Evolutionary conservation across 345 rosid species (phyloP), one percentile per base, ranked within the genome.

Genomic region (Euphorbia peplus): DNA sequence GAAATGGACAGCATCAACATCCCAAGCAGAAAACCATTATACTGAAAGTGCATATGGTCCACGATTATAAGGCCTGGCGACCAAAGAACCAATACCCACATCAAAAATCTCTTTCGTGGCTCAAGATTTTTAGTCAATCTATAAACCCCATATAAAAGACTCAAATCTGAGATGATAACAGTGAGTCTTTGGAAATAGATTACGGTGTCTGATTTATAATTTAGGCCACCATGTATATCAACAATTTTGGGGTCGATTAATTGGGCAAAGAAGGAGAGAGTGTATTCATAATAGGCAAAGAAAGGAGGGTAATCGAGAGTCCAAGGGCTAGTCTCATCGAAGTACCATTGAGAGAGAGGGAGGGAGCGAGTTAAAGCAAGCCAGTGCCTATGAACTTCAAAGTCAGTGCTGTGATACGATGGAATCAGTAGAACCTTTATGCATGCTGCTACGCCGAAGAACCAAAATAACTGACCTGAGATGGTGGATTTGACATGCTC

Each of bases 351-450:
- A 12, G 86, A 70, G 71, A 91, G 86, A 46, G 99, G 96, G 24
- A 91, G 92, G 35, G 96, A 83, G 72, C 78, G 84, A 24, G 99
- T 88, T 61, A 95, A 66, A 47, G 97, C 95, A 2, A 95, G 85
- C 99, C 99, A 95, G 74, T 95, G 87, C 59, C 97, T 91, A 76
- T 95, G 99, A 52, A 91, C 99, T 66, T 95, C 97, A 70, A 95
- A 88, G 74, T 95, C 97, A 0, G 99, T 91, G 73, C 93, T 89
- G 72, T 82, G 84, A 70, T 90, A 90, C 0, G 99, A 81, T 15
- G 97, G 96, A 21, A 88, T 79, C 41, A 95, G 82, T 14, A 91
- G 80, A 61, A 95, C 82, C 79, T 95, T 95, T 46, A 91, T 46
- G 74, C 85, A 69, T 18, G 88, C 77, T 7, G 85, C 84, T 3